Evolutionary conservation across 352 stramenopile species (phyloP), one percentile per base, ranked within the genome.

Genomic region (Globisporangium yorkense): DNA sequence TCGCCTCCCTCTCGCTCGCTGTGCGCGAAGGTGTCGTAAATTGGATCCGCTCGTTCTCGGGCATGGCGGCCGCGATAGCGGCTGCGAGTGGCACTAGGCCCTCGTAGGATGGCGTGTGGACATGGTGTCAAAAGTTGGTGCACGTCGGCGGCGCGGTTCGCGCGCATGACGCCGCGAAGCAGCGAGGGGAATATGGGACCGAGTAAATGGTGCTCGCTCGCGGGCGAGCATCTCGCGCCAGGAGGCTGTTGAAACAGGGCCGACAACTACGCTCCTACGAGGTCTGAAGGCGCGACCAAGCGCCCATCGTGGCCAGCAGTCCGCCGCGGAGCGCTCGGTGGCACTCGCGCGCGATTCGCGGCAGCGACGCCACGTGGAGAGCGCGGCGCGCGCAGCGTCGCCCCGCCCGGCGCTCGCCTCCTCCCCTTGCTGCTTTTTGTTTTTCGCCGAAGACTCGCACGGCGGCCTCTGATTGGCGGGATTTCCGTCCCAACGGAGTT

Each of bases 391-490:
- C 18, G 44, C 44, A 15, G 10, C 43, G n/a, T 48, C 44, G 44
- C 51, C 51, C 49, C 7, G 10, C 51, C 8, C n/a, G 8, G 18
- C 27, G 8, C 21, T 18, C 24, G 40, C 27, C 15, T 9, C 2
- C 20, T 9, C 29, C 7, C 45, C 21, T 48, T 21, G 43, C 44
- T 49, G 9, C 16, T 49, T 49, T 27, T 3, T n/a, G 3, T 47
- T 62, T 74, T 68, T 57, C n/a, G 46, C 59, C 27, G 29, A 44
- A 29, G 63, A 49, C 44, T 71, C 66, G 52, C 20, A 58, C 52
- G 0, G 3, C 35, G 0, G 2, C 35, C 45, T 61, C 41, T 61
- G 35, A 78, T 78, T 78, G 67, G 67, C 54, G 70, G 70, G 75
- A 61, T 56, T 37, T 57, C 37, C 4, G 7, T 12, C 0, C 8